A percentile compares a stretch with the other conserved stretches of the same genome.
Conservation (phyloP, 2,329 filamentous ascomycete genomes). For the Aspergillus calidoustus region DNA sequence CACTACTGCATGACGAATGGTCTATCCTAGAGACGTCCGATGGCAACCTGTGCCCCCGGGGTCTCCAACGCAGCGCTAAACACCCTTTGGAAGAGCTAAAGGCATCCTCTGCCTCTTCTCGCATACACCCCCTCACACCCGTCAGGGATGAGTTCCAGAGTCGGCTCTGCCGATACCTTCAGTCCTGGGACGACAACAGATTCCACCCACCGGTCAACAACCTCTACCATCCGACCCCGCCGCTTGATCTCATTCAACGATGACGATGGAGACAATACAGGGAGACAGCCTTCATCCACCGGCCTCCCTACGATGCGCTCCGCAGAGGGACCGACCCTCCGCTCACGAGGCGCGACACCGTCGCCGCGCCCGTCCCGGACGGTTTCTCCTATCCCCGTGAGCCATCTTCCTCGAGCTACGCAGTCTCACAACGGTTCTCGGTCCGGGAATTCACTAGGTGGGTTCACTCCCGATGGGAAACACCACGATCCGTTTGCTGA, state of each 20-base stretch:
- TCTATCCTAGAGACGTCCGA: slow-evolving; percentile 39
- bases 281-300: slow-evolving; percentile 31
- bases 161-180: slow-evolving; percentile 40
- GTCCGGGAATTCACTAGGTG: slow-evolving; percentile 32
- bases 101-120: slow-evolving; percentile 25
- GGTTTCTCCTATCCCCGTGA: slow-evolving; percentile 45
- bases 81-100: slow-evolving; percentile 28
- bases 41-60: slow-evolving; percentile 41
- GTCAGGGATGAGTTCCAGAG: slow-evolving; percentile 49
- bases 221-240: slow-evolving; percentile 48
- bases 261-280: slow-evolving; percentile 36
- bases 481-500: slow-evolving; percentile 29
- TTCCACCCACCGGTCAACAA: slow-evolving; percentile 35
- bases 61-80: slow-evolving; percentile 29
- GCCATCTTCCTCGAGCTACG: slow-evolving; percentile 40
- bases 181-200: slow-evolving; percentile 38
- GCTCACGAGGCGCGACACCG: slow-evolving; percentile 48
- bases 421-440: slow-evolving; percentile 29
- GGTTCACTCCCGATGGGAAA: slow-evolving; percentile 28
- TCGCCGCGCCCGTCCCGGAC: slow-evolving; percentile 43
- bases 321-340: slow-evolving; percentile 37
- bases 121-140: slow-evolving; percentile 20
- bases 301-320: slow-evolving; percentile 34
- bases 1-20: slow-evolving; percentile 43
- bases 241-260: slow-evolving; percentile 50